Conservation (phyloP, 2,329 filamentous ascomycete genomes). For the Lizonia empirigonia region DNA sequence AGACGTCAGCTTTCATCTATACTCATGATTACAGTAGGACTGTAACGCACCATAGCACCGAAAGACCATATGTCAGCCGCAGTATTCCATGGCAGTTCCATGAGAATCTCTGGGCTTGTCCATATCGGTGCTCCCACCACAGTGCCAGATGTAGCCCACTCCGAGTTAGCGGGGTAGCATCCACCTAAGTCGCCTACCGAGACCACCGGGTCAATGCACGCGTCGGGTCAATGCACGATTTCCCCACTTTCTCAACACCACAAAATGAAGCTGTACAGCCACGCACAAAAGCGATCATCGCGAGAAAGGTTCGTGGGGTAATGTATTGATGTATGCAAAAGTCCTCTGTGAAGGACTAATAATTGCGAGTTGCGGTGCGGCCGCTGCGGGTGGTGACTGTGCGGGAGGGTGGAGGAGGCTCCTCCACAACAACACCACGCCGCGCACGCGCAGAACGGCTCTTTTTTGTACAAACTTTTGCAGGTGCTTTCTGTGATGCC, state of each 20-base stretch:
- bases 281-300: too few species aligned
- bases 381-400: too few species aligned
- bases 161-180: conserved; percentile 28
- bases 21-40: conserved; percentile 1
- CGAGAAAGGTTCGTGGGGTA: too few species aligned
- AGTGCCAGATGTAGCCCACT: conserved; percentile 30
- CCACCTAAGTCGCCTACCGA: conserved; percentile 43
- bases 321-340: too few species aligned
- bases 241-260: too few species aligned
- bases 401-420: too few species aligned
- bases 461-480: not conserved
- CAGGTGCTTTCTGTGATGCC: not conserved
- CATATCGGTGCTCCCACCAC: conserved; percentile 47
- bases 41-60: conserved; percentile 41
- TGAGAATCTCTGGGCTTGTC: conserved; percentile 45
- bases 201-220: too few species aligned
- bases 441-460: not conserved
- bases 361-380: too few species aligned
- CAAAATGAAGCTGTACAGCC: too few species aligned
- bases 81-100: conserved; percentile 42
- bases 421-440: conserved; percentile 1
- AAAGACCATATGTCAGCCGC: conserved; percentile 52
- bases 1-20: conserved; percentile 7
- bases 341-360: too few species aligned
- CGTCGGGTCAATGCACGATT: too few species aligned